Evolutionary conservation across 495 filamentous ascomycete genomes (phyloP).

Genomic region (Talaromyces liani): DNA sequence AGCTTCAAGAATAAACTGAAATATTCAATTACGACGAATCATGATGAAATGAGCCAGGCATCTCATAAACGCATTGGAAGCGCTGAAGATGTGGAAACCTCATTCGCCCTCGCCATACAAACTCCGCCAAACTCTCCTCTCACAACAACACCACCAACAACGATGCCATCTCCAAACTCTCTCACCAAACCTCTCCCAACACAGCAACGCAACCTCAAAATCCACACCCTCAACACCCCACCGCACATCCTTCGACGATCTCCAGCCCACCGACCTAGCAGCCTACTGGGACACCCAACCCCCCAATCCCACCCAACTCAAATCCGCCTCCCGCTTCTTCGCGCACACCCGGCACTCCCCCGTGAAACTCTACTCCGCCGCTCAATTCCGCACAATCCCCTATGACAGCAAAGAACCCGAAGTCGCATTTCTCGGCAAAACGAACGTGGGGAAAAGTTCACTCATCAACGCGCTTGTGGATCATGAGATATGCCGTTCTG

Average conservation of each 20-base stretch:
- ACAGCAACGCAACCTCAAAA: not conserved
- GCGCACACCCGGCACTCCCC: conserved; percentile 42
- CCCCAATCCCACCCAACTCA: conserved; percentile 47
- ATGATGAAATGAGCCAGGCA: not conserved
- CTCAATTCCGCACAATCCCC: conserved; percentile 61
- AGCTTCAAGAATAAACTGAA: not conserved
- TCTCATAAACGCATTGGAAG: not conserved
- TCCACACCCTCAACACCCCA: conserved; percentile 14
- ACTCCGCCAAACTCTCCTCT: not conserved
- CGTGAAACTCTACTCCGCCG: conserved; percentile 60
- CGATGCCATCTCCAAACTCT: not conserved
- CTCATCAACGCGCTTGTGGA: conserved; percentile 78
- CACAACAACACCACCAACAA: not conserved
- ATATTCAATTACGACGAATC: not conserved
- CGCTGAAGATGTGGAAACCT: not conserved
- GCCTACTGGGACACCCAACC: conserved; percentile 52
- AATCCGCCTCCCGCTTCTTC: conserved; percentile 57
- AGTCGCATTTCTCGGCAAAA: conserved; percentile 73
- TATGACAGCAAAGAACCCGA: conserved; percentile 34
- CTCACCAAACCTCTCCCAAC: not conserved
- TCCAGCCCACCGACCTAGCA: conserved; percentile 30
- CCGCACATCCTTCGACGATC: conserved; percentile 22
- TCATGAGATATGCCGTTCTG: conserved; percentile 52
- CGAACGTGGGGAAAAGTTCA: conserved; percentile 88
- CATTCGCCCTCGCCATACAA: not conserved